These are phyloP conservation scores for Onygena corvina DNA, from an alignment of 2,329 filamentous ascomycete genomes.

Conservation along the genomic window DNA sequence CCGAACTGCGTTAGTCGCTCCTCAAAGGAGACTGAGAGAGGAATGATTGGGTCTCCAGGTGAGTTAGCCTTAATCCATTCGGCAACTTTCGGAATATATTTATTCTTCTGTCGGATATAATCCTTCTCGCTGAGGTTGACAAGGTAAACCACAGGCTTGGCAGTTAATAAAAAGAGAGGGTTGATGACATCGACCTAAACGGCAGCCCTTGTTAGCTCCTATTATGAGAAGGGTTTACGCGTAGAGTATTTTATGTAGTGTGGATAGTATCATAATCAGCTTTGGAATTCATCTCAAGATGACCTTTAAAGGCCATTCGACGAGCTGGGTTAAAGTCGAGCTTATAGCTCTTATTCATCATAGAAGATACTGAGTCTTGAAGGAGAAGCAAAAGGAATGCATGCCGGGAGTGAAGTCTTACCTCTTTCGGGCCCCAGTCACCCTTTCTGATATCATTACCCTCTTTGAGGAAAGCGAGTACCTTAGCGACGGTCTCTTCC, in stretches of 20 bases:
- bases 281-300: constrained; percentile 71
- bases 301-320: constrained; percentile 76
- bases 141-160: constrained; percentile 93
- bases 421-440: constrained; percentile 86
- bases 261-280: constrained; percentile 44
- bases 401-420: constrained; percentile 39
- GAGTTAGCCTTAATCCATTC: constrained; percentile 94
- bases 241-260: constrained; percentile 14
- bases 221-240: constrained; percentile 12
- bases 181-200: constrained; percentile 90
- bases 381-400: constrained; percentile 16
- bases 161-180: constrained; percentile 83
- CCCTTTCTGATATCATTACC: constrained; percentile 92
- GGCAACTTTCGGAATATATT: constrained; percentile 84
- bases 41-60: constrained; percentile 76
- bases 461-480: constrained; percentile 67
- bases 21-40: constrained; percentile 85
- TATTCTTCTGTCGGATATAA: constrained; percentile 98
- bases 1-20: constrained; percentile 75
- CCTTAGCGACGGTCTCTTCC: constrained; percentile 82
- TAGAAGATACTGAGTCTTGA: constrained; percentile 22
- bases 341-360: constrained; percentile 98
- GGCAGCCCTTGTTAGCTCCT: constrained; percentile 8
- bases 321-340: constrained; percentile 99
- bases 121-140: constrained; percentile 96